phyloP scores from a whole-genome alignment of 73 alveolate species.

The Breviolum minutum region DNA sequence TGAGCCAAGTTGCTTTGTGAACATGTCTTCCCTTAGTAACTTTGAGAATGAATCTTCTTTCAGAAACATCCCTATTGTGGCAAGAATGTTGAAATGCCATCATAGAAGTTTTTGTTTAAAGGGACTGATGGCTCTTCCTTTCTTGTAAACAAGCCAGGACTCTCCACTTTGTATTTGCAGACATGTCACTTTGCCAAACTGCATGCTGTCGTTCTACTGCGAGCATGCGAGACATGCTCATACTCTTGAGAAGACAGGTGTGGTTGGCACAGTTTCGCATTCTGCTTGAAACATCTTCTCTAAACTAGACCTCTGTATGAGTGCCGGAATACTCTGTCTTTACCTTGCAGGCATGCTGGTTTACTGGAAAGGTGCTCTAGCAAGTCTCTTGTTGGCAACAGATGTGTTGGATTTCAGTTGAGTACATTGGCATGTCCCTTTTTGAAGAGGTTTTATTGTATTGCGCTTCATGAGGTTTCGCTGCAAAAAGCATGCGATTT shows the following conservation, averaged over 20 bases:
- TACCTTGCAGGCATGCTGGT: conserved; percentile 1
- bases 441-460: no score
- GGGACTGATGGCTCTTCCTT: no score
- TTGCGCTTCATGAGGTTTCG: background rate
- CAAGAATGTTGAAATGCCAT: no score
- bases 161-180: conserved; percentile 34
- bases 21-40: no score
- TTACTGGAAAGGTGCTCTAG: conserved; percentile 55
- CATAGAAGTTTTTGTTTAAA: no score
- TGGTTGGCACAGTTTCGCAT: background rate
- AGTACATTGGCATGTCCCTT: no score
- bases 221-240: conserved; percentile 65
- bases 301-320: no score
- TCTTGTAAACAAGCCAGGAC: background rate
- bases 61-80: no score
- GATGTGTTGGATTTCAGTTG: background rate
- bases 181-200: conserved; percentile 62
- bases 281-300: no score
- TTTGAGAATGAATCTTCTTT: background rate
- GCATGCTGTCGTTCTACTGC: conserved; percentile 55
- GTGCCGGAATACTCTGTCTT: background rate
- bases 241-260: conserved; percentile 59
- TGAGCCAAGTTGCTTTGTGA: no score
- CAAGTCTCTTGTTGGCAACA: background rate
- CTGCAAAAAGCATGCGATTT: background rate